phyloP scores from a whole-genome alignment of 2,329 filamentous ascomycete species.

The Aspergillus viridinutans region DNA sequence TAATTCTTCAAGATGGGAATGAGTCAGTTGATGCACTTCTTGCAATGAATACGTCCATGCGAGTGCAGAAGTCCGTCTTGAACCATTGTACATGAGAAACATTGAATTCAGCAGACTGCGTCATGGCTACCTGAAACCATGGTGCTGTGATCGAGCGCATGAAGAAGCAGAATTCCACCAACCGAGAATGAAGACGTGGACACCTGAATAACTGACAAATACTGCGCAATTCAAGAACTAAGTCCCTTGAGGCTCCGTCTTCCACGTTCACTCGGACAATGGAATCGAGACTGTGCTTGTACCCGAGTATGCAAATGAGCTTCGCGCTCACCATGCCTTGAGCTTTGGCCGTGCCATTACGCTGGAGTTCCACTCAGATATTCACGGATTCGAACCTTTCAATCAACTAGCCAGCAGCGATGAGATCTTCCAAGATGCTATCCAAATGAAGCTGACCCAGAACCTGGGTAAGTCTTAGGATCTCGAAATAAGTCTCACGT shows the following conservation, averaged over 20 bases:
- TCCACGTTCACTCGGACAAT: slow-evolving; percentile 16
- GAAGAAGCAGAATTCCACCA: too few relatives aligned
- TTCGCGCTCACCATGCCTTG: slow-evolving; percentile 16
- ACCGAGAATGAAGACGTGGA: not conserved
- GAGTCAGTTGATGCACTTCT: too few relatives aligned
- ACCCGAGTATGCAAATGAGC: slow-evolving; percentile 18
- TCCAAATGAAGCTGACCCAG: slow-evolving; percentile 21
- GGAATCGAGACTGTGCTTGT: slow-evolving; percentile 17
- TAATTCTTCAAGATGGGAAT: too few relatives aligned
- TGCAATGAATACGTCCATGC: not conserved
- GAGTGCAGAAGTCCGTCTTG: too few relatives aligned
- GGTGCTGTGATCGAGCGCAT: too few relatives aligned
- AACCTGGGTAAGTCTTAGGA: slow-evolving; percentile 13
- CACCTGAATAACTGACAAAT: not conserved
- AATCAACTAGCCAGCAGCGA: slow-evolving; percentile 6
- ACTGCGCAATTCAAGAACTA: not conserved
- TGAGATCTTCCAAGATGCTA: slow-evolving; percentile 15
- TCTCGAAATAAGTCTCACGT: not conserved
- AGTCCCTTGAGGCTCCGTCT: slow-evolving; percentile 5
- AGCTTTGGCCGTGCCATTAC: slow-evolving; percentile 13
- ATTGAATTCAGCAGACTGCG: too few relatives aligned
- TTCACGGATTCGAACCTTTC: slow-evolving; percentile 18
- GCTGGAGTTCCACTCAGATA: slow-evolving; percentile 14
- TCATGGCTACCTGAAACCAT: too few relatives aligned
- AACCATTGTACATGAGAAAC: too few relatives aligned